Percentiles rank a stretch among this genome's conserved stretches.
Evolutionary conservation across 208 protist genomes (phyloP).

Genomic region (Trypanosoma platydactyli): DNA sequence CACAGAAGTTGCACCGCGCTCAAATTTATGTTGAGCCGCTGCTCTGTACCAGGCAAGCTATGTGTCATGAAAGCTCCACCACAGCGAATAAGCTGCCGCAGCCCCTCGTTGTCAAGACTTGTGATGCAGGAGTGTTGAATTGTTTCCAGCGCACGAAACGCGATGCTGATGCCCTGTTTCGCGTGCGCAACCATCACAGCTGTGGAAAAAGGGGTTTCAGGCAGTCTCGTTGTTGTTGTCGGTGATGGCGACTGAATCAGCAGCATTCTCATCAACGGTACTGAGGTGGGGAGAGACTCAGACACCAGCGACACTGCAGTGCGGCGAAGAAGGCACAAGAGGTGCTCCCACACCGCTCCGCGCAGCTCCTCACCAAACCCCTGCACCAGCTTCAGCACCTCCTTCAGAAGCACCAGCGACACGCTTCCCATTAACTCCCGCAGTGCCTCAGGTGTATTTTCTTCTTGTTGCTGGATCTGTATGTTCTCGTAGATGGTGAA

Average conservation of each 20-base stretch:
- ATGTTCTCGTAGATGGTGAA: conserved; percentile 13
- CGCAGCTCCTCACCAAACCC: conserved; percentile 55
- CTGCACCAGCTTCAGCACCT: conserved; percentile 58
- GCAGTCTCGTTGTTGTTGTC: not conserved
- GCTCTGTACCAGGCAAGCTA: conserved; percentile 34
- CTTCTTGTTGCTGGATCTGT: not conserved
- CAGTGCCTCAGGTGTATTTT: not conserved
- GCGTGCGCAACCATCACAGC: not conserved
- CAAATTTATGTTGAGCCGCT: conserved; percentile 74
- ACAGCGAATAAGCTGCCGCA: conserved; percentile 57
- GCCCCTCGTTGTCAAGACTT: conserved; percentile 43
- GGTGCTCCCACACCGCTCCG: conserved; percentile 44
- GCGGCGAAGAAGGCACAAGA: conserved; percentile 48
- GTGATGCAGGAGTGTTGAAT: conserved; percentile 80
- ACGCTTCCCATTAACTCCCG: not conserved
- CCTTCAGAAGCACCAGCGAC: conserved; percentile 27
- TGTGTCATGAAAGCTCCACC: conserved; percentile 58
- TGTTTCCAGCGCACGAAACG: conserved; percentile 68
- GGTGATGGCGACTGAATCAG: not conserved
- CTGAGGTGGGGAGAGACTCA: too few relatives aligned
- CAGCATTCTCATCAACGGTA: too few relatives aligned
- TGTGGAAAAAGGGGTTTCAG: not conserved
- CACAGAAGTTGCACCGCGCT: conserved; percentile 86
- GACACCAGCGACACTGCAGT: conserved; percentile 21
- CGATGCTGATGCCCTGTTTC: conserved; percentile 38